Evolutionary conservation across 148 eudicot genomes (phyloP), one percentile per base, ranked within the genome.

Genomic region (Salicornia ramosissima): DNA sequence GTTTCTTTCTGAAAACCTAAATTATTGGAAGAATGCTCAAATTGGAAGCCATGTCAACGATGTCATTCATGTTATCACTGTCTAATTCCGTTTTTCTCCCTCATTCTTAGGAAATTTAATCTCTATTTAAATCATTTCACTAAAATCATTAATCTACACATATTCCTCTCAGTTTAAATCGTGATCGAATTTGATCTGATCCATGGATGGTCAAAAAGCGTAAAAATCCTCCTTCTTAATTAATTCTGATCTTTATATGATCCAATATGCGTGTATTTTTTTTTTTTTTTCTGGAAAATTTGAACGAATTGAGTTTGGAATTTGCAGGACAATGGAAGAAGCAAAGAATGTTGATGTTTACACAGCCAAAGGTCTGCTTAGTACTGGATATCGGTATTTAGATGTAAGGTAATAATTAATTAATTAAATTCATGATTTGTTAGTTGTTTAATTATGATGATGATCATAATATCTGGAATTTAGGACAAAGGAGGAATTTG

Each of bases 401-500:
- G 87, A 86, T 45, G 87, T 86, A 14, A 82, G 90, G 90, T 86
- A 59, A 26, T 64, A 7, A 14, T 25, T 7, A n/a, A n/a, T 15
- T 11, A 28, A 15, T 57, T 25, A 10, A 10, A 60, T 47, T 11
- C 25, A 43, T 58, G 30, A 28, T 45, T 19, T 52, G 26, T 57
- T 71, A 87, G 4, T 36, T n/a, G n/a, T n/a, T n/a, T n/a, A n/a
- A n/a, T n/a, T n/a, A n/a, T n/a, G n/a, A n/a, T n/a, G n/a, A n/a
- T n/a, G n/a, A n/a, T n/a, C n/a, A n/a, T n/a, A n/a, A n/a, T n/a
- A n/a, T n/a, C n/a, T 46, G 13, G n/a, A 46, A 45, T 45, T 49
- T 6, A 49, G 91, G 78, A 90, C 90, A 18, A 76, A 62, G 30
- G 96, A 85, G 68, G 96, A 90, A 72, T 86, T 83, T 57, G 81